Percentiles rank a stretch among this genome's conserved stretches.
Conservation (phyloP, 148 eudicot species). For the Fagopyrum tataricum region DNA sequence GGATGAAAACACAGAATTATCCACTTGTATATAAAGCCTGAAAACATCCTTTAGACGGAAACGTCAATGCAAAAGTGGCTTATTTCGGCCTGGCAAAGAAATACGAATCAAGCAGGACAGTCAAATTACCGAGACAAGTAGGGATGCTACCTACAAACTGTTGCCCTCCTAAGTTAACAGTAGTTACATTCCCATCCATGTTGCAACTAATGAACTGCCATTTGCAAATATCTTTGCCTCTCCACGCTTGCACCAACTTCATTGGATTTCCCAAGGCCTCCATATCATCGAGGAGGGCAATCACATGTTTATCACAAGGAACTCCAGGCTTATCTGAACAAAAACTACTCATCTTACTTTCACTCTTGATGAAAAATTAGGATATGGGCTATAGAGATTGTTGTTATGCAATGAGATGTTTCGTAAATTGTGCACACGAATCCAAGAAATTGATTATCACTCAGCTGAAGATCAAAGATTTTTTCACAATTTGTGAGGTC, state of each 20-base stretch:
- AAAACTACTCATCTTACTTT: conserved; percentile 27
- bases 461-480: conserved; percentile 44
- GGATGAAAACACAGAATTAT: too few species aligned
- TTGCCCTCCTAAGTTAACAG: conserved; percentile 38
- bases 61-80: too few species aligned
- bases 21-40: too few species aligned
- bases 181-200: conserved; percentile 18
- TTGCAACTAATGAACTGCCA: conserved; percentile 49
- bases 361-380: conserved; percentile 10
- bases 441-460: conserved; percentile 52
- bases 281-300: conserved; percentile 35
- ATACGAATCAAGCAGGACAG: conserved; percentile 24
- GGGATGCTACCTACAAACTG: conserved; percentile 43
- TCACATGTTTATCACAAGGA: conserved; percentile 60
- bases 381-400: conserved; percentile 23
- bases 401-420: conserved; percentile 52
- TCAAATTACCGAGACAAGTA: conserved; percentile 41
- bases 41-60: too few species aligned
- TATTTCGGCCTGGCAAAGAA: too few species aligned
- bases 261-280: conserved; percentile 42
- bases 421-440: conserved; percentile 32
- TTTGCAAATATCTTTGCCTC: conserved; percentile 49
- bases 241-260: conserved; percentile 44
- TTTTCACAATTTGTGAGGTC: conserved; percentile 30
- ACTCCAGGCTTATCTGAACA: conserved; percentile 36